Conservation (phyloP, 2,329 filamentous ascomycete genomes). For the Penicillium paneum region DNA sequence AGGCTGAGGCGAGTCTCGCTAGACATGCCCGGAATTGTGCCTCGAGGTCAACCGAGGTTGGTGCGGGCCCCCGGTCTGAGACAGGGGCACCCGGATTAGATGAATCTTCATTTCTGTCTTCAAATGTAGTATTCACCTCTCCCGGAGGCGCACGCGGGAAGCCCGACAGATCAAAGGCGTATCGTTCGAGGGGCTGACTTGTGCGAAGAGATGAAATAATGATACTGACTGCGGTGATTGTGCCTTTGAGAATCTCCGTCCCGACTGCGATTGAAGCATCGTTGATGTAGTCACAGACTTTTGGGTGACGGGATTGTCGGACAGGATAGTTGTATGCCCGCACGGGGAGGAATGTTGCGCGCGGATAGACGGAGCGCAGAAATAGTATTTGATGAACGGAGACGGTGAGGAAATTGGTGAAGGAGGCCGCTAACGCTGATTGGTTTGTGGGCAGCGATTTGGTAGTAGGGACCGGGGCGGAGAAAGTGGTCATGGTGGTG, state of each 20-base stretch:
- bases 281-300: conserved; percentile 79
- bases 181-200: conserved; percentile 56
- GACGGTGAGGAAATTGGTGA: conserved; percentile 76
- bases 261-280: conserved; percentile 73
- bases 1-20: conserved; percentile 43
- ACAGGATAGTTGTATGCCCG: conserved; percentile 81
- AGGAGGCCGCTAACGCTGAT: conserved; percentile 62
- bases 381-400: conserved; percentile 83
- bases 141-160: conserved; percentile 51
- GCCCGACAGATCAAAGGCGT: conserved; percentile 57
- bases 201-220: conserved; percentile 54
- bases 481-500: conserved; percentile 41
- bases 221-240: conserved; percentile 54
- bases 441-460: conserved; percentile 49
- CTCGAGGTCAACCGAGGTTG: conserved; percentile 44
- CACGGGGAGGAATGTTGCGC: conserved; percentile 70
- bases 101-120: conserved; percentile 38
- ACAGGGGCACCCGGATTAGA: conserved; percentile 30
- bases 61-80: conserved; percentile 27
- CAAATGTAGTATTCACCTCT: conserved; percentile 53
- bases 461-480: conserved; percentile 41
- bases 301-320: conserved; percentile 80
- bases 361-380: conserved; percentile 76
- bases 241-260: conserved; percentile 63
- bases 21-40: conserved; percentile 50